Evolutionary conservation across 495 filamentous ascomycete species (phyloP).

Genomic region (Talaromyces liani): DNA sequence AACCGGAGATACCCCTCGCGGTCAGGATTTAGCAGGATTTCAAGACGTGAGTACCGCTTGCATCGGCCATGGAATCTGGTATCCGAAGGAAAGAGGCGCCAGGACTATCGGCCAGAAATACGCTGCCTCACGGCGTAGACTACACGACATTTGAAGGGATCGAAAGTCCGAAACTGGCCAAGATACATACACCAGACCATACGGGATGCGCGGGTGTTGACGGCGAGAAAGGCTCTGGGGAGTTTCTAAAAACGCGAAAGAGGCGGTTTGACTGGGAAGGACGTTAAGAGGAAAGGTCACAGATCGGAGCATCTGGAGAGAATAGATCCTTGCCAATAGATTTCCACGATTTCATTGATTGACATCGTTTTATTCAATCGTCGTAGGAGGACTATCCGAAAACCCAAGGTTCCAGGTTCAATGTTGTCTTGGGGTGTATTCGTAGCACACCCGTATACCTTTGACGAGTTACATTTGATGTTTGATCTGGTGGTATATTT

Average conservation of each 20-base stretch:
- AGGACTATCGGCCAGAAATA: slow-evolving; percentile 37
- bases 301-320: neutral
- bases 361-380: too few relatives aligned
- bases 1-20: too few relatives aligned
- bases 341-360: too few relatives aligned
- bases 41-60: too few relatives aligned
- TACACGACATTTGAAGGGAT: slow-evolving; percentile 56
- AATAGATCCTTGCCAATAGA: neutral
- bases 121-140: slow-evolving; percentile 53
- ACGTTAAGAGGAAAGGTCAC: neutral
- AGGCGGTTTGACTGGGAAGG: slow-evolving; percentile 26
- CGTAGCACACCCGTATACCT: too few relatives aligned
- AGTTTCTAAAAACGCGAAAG: slow-evolving; percentile 47
- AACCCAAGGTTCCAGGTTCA: too few relatives aligned
- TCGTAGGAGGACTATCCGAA: too few relatives aligned
- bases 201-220: slow-evolving; percentile 41
- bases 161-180: slow-evolving; percentile 47
- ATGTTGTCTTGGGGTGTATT: too few relatives aligned
- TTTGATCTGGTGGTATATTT: too few relatives aligned
- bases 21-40: too few relatives aligned
- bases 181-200: slow-evolving; percentile 47
- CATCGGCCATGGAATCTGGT: slow-evolving; percentile 19
- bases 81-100: slow-evolving; percentile 21
- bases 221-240: slow-evolving; percentile 41
- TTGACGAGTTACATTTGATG: too few relatives aligned